Percentiles rank a stretch among this genome's conserved stretches.
phyloP scores from a whole-genome alignment of 441 rosid species.

The Daphne laureola region DNA sequence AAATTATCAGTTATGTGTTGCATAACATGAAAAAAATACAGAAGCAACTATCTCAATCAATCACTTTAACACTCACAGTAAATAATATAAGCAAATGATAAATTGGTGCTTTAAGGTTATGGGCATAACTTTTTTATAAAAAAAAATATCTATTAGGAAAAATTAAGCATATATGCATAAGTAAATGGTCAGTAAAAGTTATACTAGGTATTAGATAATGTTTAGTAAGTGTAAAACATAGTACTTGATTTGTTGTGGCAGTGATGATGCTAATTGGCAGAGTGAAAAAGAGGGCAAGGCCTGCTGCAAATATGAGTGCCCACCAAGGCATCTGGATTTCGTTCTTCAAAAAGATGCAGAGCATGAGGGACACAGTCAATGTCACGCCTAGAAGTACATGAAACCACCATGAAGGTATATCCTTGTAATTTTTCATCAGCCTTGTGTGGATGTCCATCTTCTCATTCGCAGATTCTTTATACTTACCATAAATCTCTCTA shows the following conservation, averaged over 20 bases:
- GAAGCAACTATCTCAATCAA: no score
- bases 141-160: no score
- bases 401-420: conserved; percentile 43
- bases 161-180: neutral
- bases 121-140: no score
- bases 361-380: conserved; percentile 19
- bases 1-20: no score
- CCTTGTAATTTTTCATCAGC: conserved; percentile 28
- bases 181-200: neutral
- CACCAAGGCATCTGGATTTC: conserved; percentile 44
- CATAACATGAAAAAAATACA: no score
- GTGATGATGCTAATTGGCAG: conserved; percentile 36
- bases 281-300: conserved; percentile 30
- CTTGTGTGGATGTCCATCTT: conserved; percentile 32
- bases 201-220: neutral
- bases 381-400: conserved; percentile 18
- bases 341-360: conserved; percentile 23
- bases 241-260: conserved; percentile 42
- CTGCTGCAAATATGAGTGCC: conserved; percentile 34
- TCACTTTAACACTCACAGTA: neutral
- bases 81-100: neutral
- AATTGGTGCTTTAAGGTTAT: neutral
- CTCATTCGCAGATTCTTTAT: conserved; percentile 20
- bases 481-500: conserved; percentile 32
- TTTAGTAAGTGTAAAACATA: neutral